Evolutionary conservation across 2,329 filamentous ascomycete genomes (phyloP).

Genomic region (Aphanoascus verrucosus): DNA sequence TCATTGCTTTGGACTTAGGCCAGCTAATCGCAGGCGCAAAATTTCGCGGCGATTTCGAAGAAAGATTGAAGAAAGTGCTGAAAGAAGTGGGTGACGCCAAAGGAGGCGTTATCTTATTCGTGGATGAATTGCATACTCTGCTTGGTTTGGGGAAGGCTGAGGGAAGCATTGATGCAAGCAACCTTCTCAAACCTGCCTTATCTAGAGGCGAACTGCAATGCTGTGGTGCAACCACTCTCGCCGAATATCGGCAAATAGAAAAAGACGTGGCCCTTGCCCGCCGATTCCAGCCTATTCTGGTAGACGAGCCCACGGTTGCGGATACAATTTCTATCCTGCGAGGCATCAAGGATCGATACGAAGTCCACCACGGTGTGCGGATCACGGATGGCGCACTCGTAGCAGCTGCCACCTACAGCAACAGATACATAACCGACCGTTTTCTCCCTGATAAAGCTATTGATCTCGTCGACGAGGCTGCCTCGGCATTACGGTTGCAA

Average conservation of each 20-base stretch:
- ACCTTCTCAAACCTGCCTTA: constrained; percentile 86
- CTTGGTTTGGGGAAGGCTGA: constrained; percentile 90
- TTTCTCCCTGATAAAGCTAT: constrained; percentile 97
- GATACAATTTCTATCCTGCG: constrained; percentile 92
- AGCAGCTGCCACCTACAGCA: constrained; percentile 81
- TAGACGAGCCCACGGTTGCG: constrained; percentile 82
- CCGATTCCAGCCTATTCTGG: constrained; percentile 85
- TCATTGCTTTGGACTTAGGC: constrained; percentile 78
- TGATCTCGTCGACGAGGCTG: constrained; percentile 90
- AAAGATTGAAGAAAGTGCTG: constrained; percentile 79
- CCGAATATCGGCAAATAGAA: constrained; percentile 86
- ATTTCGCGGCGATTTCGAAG: constrained; percentile 92
- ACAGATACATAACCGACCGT: constrained; percentile 91
- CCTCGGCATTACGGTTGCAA: constrained; percentile 77
- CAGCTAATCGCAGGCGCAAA: constrained; percentile 92
- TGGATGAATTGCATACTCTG: constrained; percentile 86
- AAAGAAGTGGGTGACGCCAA: constrained; percentile 84
- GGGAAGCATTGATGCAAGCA: constrained; percentile 92
- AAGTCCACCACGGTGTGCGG: constrained; percentile 90
- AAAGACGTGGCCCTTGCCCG: constrained; percentile 90
- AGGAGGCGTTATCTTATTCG: constrained; percentile 84
- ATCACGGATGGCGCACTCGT: constrained; percentile 90
- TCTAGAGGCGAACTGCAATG: constrained; percentile 88
- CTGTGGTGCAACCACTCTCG: constrained; percentile 85
- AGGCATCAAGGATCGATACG: constrained; percentile 95